phyloP scores from a whole-genome alignment of 768 basidiomycete genomes.

The Crucibulum laeve region DNA sequence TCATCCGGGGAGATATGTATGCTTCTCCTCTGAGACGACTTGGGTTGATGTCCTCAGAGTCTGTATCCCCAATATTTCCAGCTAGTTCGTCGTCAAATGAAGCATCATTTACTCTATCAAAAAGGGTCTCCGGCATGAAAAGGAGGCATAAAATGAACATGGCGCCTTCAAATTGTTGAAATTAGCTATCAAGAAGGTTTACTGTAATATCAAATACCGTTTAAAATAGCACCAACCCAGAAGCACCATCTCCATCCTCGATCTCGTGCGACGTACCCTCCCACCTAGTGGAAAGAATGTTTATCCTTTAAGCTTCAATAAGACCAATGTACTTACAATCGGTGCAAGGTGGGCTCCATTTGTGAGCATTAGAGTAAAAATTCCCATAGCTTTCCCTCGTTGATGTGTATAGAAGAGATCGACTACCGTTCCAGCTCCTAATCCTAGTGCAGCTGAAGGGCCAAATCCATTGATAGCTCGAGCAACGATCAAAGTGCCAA shows the following conservation, averaged over 20 bases:
- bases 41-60: slow-evolving; percentile 8
- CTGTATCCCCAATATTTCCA: slow-evolving; percentile 9
- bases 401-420: slow-evolving; percentile 31
- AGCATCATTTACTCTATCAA: slow-evolving; percentile 20
- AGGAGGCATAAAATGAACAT: slow-evolving; percentile 31
- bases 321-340: slow-evolving; percentile 21
- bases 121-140: slow-evolving; percentile 38
- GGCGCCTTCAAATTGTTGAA: slow-evolving; percentile 6
- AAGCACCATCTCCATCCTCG: slow-evolving; percentile 41
- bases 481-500: slow-evolving; percentile 26
- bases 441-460: slow-evolving; percentile 27
- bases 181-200: background rate
- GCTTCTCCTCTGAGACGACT: slow-evolving; percentile 9
- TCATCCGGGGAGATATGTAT: slow-evolving; percentile 23
- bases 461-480: slow-evolving; percentile 32
- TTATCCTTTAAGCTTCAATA: background rate
- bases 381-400: slow-evolving; percentile 38
- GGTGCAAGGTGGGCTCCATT: slow-evolving; percentile 38
- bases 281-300: slow-evolving; percentile 17
- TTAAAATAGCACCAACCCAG: slow-evolving; percentile 38
- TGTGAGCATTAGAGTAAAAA: slow-evolving; percentile 36
- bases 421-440: slow-evolving; percentile 35
- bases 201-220: slow-evolving; percentile 19
- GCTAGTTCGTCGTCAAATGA: slow-evolving; percentile 6
- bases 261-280: slow-evolving; percentile 32